These are phyloP conservation scores for Collybiopsis luxurians DNA, from an alignment of 768 basidiomycete genomes.

Conservation along the genomic window DNA sequence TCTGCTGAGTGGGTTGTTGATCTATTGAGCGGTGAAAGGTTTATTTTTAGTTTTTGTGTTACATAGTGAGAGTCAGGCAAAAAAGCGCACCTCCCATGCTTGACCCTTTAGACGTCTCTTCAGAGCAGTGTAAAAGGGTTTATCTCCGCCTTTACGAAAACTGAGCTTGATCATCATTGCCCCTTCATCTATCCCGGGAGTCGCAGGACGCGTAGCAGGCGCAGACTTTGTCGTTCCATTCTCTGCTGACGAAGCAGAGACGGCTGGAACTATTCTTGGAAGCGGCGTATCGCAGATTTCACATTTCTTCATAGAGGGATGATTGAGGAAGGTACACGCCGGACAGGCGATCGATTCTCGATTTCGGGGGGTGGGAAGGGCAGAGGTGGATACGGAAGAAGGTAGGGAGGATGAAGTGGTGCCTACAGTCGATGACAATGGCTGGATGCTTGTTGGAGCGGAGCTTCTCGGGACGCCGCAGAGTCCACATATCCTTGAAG, in stretches of 20 bases:
- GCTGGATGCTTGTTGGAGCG: conserved; percentile 17
- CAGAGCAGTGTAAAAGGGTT: conserved; percentile 73
- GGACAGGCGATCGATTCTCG: conserved; percentile 60
- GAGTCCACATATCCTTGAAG: conserved; percentile 68
- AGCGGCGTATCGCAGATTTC: conserved; percentile 85
- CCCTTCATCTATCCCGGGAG: conserved; percentile 39
- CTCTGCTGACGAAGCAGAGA: too few species aligned
- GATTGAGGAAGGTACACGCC: conserved; percentile 92
- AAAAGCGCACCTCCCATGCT: conserved; percentile 60
- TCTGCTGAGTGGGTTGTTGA: too few species aligned
- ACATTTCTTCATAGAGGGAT: conserved; percentile 66
- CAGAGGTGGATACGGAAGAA: conserved; percentile 34
- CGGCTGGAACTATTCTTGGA: conserved; percentile 24
- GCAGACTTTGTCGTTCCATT: conserved; percentile 46
- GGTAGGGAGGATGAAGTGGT: conserved; percentile 29
- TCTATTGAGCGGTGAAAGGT: too few species aligned
- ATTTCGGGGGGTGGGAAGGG: conserved; percentile 12
- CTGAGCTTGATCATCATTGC: conserved; percentile 71
- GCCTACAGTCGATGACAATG: not conserved
- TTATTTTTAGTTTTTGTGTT: too few species aligned
- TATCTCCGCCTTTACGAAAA: conserved; percentile 90
- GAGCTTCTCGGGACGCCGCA: conserved; percentile 75
- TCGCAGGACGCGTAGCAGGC: conserved; percentile 62
- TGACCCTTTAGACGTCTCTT: conserved; percentile 68
- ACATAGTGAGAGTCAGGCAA: too few species aligned